Evolutionary conservation across 2,329 filamentous ascomycete genomes (phyloP).

Genomic region (Penicillium sp.): DNA sequence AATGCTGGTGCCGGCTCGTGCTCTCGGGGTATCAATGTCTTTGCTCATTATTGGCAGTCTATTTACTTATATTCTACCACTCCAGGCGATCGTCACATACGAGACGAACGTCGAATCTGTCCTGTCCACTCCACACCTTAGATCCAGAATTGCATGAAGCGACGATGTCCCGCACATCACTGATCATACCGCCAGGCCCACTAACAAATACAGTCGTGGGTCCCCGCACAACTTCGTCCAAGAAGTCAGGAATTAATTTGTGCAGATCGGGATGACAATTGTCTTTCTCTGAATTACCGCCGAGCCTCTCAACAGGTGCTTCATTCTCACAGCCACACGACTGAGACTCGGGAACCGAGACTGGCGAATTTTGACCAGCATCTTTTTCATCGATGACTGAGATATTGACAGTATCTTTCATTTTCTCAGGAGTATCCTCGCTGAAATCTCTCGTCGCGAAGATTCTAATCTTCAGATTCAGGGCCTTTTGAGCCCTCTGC

Average conservation of each 20-base stretch:
- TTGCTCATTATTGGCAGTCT: neutral
- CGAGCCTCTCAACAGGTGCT: conserved; percentile 8
- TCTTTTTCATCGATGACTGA: conserved; percentile 2
- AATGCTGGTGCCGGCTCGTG: neutral
- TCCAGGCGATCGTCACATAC: conserved; percentile 59
- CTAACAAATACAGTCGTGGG: conserved; percentile 59
- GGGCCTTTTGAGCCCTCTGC: conserved; percentile 36
- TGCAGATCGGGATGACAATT: conserved; percentile 33
- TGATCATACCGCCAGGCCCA: conserved; percentile 60
- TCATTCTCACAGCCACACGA: conserved; percentile 13
- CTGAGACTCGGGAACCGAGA: neutral
- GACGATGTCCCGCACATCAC: conserved; percentile 55
- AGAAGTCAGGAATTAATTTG: conserved; percentile 48
- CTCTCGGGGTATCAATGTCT: neutral
- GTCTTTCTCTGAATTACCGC: conserved; percentile 23
- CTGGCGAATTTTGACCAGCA: conserved; percentile 2
- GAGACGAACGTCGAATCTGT: conserved; percentile 55
- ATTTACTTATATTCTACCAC: conserved; percentile 15
- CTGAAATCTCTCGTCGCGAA: conserved; percentile 57
- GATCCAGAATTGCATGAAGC: conserved; percentile 53
- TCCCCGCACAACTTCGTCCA: conserved; percentile 47
- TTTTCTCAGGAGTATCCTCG: conserved; percentile 1
- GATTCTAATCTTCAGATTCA: conserved; percentile 53
- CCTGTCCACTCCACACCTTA: conserved; percentile 59
- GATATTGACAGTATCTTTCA: neutral